These are phyloP conservation scores for Barbatosphaeria neglecta DNA, from an alignment of 495 filamentous ascomycete genomes.

Conservation along the genomic window DNA sequence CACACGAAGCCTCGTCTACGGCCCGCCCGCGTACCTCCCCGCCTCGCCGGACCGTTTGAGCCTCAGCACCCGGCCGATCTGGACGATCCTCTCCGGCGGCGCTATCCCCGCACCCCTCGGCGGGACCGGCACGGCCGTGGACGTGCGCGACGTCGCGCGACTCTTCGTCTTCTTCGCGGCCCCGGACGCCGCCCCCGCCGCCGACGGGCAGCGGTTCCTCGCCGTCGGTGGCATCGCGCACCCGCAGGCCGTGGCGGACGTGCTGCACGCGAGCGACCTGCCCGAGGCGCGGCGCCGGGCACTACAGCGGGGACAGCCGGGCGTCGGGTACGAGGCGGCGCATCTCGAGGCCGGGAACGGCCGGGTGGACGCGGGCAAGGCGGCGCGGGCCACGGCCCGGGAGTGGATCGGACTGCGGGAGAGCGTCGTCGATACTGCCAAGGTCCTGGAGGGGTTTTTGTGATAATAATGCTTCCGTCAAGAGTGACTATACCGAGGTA, in stretches of 20 bases:
- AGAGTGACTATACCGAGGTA: too few relatives aligned
- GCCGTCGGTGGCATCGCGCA: slow-evolving; percentile 11
- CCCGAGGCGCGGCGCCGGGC: slow-evolving; percentile 13
- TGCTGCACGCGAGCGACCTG: slow-evolving; percentile 14
- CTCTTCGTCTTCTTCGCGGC: slow-evolving; percentile 14
- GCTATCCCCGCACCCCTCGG: slow-evolving; percentile 12
- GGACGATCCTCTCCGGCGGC: slow-evolving; percentile 14
- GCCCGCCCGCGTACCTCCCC: slow-evolving; percentile 18
- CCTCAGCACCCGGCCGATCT: slow-evolving; percentile 15
- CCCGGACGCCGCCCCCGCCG: slow-evolving; percentile 3
- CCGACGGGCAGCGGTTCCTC: slow-evolving; percentile 18
- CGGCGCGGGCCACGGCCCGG: slow-evolving; percentile 12
- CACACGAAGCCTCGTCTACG: slow-evolving; percentile 9
- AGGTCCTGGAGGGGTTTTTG: slow-evolving; percentile 6
- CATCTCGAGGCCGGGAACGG: not conserved
- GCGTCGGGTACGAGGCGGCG: slow-evolving; percentile 12
- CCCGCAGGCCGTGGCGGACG: slow-evolving; percentile 17
- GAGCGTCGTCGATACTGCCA: slow-evolving; percentile 20
- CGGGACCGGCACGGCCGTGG: slow-evolving; percentile 15
- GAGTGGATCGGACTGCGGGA: slow-evolving; percentile 20
- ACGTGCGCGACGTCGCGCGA: slow-evolving; percentile 24
- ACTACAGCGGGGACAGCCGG: slow-evolving; percentile 17
- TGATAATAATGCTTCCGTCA: not conserved
- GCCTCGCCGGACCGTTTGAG: slow-evolving; percentile 9
- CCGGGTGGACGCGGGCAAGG: slow-evolving; percentile 17